phyloP scores from a whole-genome alignment of 2,329 filamentous ascomycete genomes.

The Aspergillus nomiae region DNA sequence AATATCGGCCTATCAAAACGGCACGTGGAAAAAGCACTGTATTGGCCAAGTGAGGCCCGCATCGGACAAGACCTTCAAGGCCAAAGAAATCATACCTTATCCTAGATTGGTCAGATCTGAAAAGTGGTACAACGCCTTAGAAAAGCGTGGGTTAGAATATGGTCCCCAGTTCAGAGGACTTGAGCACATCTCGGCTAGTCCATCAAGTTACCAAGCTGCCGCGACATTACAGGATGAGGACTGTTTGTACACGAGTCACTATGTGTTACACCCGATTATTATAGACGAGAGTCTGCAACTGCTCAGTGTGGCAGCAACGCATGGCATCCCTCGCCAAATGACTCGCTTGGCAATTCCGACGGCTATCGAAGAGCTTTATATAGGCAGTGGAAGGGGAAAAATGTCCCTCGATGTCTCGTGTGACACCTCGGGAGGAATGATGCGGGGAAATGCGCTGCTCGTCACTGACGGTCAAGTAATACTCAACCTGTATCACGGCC shows the following conservation, averaged over 20 bases:
- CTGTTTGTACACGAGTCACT: constrained; percentile 9
- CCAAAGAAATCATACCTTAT: background rate
- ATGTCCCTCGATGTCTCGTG: constrained; percentile 11
- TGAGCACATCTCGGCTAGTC: constrained; percentile 14
- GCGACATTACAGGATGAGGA: constrained; percentile 5
- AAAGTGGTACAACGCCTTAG: constrained; percentile 14
- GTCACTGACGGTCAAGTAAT: background rate
- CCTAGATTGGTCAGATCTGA: constrained; percentile 1
- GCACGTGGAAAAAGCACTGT: constrained; percentile 20
- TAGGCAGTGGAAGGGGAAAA: constrained; percentile 9
- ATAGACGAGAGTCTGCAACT: constrained; percentile 26
- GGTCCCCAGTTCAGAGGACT: constrained; percentile 19
- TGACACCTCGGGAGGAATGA: constrained; percentile 5
- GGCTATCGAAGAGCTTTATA: constrained; percentile 22
- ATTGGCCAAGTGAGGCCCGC: constrained; percentile 13
- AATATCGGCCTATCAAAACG: constrained; percentile 12
- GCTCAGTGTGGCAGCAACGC: constrained; percentile 21
- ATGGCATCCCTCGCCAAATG: constrained; percentile 18
- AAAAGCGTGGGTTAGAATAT: constrained; percentile 16
- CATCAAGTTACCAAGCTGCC: constrained; percentile 5
- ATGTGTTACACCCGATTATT: constrained; percentile 25
- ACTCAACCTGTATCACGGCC: constrained; percentile 3
- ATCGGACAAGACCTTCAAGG: background rate
- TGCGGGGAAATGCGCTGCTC: constrained; percentile 9
- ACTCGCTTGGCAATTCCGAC: constrained; percentile 24